Percentiles rank a stretch among this genome's conserved stretches.
These are phyloP conservation scores for Phytophthora pluvialis DNA, from an alignment of 352 stramenopile species.

Conservation along the genomic window DNA sequence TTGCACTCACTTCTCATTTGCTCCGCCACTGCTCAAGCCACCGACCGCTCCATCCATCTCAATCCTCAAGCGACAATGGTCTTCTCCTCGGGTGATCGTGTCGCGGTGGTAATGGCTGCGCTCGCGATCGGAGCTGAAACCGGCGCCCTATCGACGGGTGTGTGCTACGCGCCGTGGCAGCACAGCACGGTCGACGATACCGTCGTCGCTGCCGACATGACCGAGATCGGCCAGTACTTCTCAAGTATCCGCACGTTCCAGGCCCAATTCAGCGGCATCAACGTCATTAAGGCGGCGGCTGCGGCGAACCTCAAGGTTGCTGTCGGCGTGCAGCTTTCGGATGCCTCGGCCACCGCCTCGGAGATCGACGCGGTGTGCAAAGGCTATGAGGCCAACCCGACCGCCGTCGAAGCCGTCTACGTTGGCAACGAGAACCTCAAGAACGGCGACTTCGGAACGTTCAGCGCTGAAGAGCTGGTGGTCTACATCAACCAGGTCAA, in stretches of 20 bases:
- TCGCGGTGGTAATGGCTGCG: constrained; percentile 17
- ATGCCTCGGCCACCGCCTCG: constrained; percentile 41
- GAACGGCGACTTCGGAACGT: constrained; percentile 54
- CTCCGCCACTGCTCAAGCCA: constrained; percentile 12
- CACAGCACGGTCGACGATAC: constrained; percentile 46
- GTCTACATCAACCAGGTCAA: constrained; percentile 64
- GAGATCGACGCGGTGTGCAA: constrained; percentile 67
- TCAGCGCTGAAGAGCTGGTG: constrained; percentile 41
- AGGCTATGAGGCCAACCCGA: constrained; percentile 47
- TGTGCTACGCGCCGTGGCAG: constrained; percentile 80
- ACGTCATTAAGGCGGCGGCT: constrained; percentile 53
- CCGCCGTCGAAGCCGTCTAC: constrained; percentile 64
- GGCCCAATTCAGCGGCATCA: constrained; percentile 62
- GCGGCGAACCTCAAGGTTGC: constrained; percentile 59
- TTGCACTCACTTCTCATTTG: constrained; percentile 31
- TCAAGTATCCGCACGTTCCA: constrained; percentile 75
- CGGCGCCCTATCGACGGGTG: constrained; percentile 34
- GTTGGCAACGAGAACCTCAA: constrained; percentile 78
- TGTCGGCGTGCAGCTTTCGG: constrained; percentile 66
- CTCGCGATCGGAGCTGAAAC: constrained; percentile 17
- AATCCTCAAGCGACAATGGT: constrained; percentile 20
- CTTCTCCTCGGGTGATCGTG: constrained; percentile 15
- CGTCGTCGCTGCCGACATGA: constrained; percentile 47
- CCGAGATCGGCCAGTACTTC: constrained; percentile 56
- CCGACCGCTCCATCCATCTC: not conserved